Evolutionary conservation across 2,329 filamentous ascomycete species (phyloP).

Genomic region (Penicillium sp.): DNA sequence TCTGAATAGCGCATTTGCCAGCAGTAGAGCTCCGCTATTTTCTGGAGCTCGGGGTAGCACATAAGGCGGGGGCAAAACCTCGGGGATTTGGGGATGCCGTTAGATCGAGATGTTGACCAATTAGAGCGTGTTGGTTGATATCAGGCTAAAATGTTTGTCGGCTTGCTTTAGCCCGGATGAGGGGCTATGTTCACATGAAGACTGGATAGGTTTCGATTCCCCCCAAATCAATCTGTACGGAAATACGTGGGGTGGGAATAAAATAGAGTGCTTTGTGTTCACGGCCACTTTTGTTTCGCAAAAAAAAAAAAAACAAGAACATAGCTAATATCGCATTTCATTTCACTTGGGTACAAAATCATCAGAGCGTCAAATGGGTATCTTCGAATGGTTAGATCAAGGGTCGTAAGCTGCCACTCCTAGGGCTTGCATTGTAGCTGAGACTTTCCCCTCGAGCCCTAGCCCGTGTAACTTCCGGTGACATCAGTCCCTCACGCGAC

Average conservation of each 20-base stretch:
- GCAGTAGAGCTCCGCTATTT: constrained; percentile 3
- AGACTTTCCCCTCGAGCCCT: constrained; percentile 28
- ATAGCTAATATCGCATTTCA: neutral
- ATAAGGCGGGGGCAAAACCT: constrained; percentile 4
- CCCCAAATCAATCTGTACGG: neutral
- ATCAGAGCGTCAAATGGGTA: constrained; percentile 9
- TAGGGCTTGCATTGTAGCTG: constrained; percentile 26
- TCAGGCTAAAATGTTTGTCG: constrained; percentile 15
- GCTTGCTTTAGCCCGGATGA: neutral
- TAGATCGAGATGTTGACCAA: constrained; percentile 7
- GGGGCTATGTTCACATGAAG: neutral
- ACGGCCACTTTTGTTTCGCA: neutral
- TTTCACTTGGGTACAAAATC: neutral
- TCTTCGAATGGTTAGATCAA: constrained; percentile 15
- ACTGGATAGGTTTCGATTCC: neutral
- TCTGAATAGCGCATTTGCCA: neutral
- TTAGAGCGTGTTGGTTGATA: constrained; percentile 2
- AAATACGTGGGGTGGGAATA: too few species aligned
- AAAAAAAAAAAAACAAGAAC: neutral
- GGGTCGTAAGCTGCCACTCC: constrained; percentile 32
- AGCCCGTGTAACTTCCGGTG: constrained; percentile 22
- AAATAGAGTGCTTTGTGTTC: neutral
- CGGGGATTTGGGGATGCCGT: neutral
- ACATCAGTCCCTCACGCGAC: constrained; percentile 19
- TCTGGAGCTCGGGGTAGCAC: neutral